Conservation (phyloP, 371 early-diverging fungal species). For the Sporodiniella umbellata region DNA sequence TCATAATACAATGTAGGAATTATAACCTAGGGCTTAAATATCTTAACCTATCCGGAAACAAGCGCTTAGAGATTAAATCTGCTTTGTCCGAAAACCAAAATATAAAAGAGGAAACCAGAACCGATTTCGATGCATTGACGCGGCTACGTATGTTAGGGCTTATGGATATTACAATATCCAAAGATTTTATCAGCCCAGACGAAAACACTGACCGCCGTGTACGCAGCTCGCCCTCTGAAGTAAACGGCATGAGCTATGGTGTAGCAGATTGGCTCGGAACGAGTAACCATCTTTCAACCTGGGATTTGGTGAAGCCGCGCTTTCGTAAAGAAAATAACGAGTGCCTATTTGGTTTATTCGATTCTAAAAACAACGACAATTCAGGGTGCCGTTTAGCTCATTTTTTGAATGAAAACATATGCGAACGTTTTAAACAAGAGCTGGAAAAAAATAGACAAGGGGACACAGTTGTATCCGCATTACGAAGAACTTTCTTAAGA, state of each 20-base stretch:
- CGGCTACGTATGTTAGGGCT: conserved; percentile 79
- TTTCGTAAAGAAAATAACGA: conserved; percentile 83
- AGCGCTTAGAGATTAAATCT: conserved; percentile 81
- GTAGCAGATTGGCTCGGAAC: conserved; percentile 83
- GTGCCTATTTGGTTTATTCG: conserved; percentile 86
- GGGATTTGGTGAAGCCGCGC: conserved; percentile 82
- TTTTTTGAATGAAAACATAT: conserved; percentile 70
- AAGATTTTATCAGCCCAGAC: conserved; percentile 78
- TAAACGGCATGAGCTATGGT: conserved; percentile 81
- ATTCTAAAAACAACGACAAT: conserved; percentile 63
- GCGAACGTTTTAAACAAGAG: conserved; percentile 67
- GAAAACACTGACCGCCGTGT: conserved; percentile 80
- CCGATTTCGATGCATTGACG: conserved; percentile 76
- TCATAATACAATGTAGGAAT: too few relatives aligned
- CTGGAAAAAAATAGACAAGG: conserved; percentile 58
- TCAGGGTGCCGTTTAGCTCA: conserved; percentile 63
- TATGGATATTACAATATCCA: conserved; percentile 84
- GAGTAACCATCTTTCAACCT: conserved; percentile 61
- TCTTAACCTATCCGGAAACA: conserved; percentile 90
- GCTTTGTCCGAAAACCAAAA: conserved; percentile 45
- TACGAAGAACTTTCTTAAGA: conserved; percentile 73
- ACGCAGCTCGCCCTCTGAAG: conserved; percentile 79
- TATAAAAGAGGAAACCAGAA: conserved; percentile 56
- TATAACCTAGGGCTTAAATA: conserved; percentile 89
- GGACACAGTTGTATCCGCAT: conserved; percentile 57